Evolutionary conservation across 1,284 basidiomycete species (phyloP).

Genomic region (Ustilago xerochloae): DNA sequence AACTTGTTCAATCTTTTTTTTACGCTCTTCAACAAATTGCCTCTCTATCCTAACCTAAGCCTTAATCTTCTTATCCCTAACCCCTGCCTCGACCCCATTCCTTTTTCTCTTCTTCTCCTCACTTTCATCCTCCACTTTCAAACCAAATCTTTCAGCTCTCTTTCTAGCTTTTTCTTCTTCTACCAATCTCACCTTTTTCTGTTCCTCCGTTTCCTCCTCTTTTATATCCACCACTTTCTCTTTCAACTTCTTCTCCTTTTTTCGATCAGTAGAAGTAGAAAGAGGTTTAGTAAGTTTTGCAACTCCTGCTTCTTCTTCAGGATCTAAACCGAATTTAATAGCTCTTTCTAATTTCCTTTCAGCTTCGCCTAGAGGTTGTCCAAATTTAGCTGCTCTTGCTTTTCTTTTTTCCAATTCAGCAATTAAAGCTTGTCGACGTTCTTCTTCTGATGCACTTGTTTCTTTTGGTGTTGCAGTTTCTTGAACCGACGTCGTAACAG

Average conservation of each 20-base stretch:
- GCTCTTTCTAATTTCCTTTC: slow-evolving; percentile 60
- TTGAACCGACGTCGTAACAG: not conserved
- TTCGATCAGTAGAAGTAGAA: not conserved
- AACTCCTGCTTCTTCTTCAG: slow-evolving; percentile 25
- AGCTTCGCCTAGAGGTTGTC: slow-evolving; percentile 53
- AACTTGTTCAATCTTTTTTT: no score
- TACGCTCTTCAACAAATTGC: no score
- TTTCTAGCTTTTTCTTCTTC: slow-evolving; percentile 50
- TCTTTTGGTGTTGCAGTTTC: not conserved
- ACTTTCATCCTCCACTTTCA: slow-evolving; percentile 3
- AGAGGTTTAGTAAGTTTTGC: slow-evolving; percentile 32
- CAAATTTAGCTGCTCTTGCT: slow-evolving; percentile 60
- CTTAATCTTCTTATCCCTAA: slow-evolving; percentile 23
- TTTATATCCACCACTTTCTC: not conserved
- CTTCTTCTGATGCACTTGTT: slow-evolving; percentile 20
- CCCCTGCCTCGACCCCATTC: slow-evolving; percentile 2
- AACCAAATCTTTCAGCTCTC: slow-evolving; percentile 58
- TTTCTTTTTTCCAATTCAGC: slow-evolving; percentile 63
- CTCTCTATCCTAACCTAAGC: no score
- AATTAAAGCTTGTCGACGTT: slow-evolving; percentile 45
- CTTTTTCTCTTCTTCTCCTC: slow-evolving; percentile 52
- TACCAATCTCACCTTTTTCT: slow-evolving; percentile 28
- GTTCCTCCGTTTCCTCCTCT: slow-evolving; percentile 35
- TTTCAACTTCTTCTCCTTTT: not conserved
- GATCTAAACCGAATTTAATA: slow-evolving; percentile 61